Evolutionary conservation across 1,284 basidiomycete species (phyloP).

Genomic region (Trichosporon inkin): DNA sequence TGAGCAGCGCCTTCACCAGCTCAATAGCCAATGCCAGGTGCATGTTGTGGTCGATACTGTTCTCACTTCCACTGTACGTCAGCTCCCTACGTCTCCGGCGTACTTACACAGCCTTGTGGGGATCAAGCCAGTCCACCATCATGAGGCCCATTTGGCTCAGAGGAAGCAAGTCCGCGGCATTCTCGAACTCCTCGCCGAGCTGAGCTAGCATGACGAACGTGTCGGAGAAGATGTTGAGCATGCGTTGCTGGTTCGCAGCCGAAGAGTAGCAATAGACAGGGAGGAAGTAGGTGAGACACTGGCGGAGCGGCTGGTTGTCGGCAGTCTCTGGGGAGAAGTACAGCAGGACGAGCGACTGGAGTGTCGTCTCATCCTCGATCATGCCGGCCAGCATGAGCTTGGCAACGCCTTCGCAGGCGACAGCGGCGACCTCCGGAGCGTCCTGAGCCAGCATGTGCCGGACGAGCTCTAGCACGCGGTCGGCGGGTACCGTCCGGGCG

Average conservation of each 20-base stretch:
- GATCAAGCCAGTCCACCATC: constrained; percentile 91
- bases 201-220: constrained; percentile 65
- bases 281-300: constrained; percentile 94
- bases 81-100: constrained; percentile 1
- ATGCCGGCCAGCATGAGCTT: constrained; percentile 87
- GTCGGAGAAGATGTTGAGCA: constrained; percentile 73
- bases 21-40: constrained; percentile 77
- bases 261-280: constrained; percentile 89
- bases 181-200: constrained; percentile 64
- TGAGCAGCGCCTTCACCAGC: constrained; percentile 59
- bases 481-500: constrained; percentile 46
- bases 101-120: constrained; percentile 69
- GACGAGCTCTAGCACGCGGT: constrained; percentile 70
- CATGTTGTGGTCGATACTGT: constrained; percentile 55
- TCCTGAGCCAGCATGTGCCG: constrained; percentile 70
- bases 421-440: constrained; percentile 68
- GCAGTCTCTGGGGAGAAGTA: constrained; percentile 85
- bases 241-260: constrained; percentile 67
- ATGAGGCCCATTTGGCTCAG: constrained; percentile 76
- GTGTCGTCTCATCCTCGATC: constrained; percentile 68
- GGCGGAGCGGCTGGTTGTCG: constrained; percentile 79
- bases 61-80: constrained; percentile 33
- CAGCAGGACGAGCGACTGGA: constrained; percentile 71
- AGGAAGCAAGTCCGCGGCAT: constrained; percentile 72
- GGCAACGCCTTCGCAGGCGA: constrained; percentile 76